A percentile compares a stretch with the other conserved stretches of the same genome.
Conservation (phyloP, 2,329 filamentous ascomycete species). For the Xylaria multiplex region DNA sequence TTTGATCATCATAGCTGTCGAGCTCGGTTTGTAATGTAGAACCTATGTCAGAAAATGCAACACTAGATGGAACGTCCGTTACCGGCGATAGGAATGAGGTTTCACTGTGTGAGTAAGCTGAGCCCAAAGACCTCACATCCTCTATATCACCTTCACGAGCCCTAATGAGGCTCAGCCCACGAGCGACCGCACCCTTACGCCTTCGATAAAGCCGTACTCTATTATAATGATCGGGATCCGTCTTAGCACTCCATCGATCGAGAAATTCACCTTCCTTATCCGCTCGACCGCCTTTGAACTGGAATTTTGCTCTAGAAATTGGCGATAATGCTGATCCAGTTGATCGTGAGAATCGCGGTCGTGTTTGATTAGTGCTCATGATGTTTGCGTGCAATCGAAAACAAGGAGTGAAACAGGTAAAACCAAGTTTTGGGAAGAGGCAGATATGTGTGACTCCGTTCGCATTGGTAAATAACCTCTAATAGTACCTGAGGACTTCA, state of each 20-base stretch:
- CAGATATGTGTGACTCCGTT: not conserved
- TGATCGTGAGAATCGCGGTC: not conserved
- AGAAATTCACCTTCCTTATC: slow-evolving; percentile 7
- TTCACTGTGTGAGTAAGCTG: not conserved
- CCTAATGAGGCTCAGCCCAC: not conserved
- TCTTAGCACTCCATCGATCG: slow-evolving; percentile 18
- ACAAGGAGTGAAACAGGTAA: not conserved
- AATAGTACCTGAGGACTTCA: too few relatives aligned
- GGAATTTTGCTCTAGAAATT: not conserved
- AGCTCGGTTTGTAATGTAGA: slow-evolving; percentile 24
- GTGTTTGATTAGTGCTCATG: not conserved
- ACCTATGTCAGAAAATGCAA: not conserved
- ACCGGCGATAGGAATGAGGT: not conserved
- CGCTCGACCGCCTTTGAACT: not conserved
- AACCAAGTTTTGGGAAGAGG: not conserved
- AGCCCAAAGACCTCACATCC: not conserved
- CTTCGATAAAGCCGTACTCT: slow-evolving; percentile 30
- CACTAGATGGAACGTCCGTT: not conserved
- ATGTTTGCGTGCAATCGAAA: not conserved
- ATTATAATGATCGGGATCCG: slow-evolving; percentile 18
- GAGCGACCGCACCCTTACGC: slow-evolving; percentile 26
- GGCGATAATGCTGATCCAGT: not conserved
- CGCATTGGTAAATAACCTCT: not conserved
- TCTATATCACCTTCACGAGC: too few relatives aligned
- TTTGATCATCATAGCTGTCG: slow-evolving; percentile 24